Evolutionary conservation across 2,329 filamentous ascomycete genomes (phyloP).

Genomic region (Alternaria angustiovoidea): DNA sequence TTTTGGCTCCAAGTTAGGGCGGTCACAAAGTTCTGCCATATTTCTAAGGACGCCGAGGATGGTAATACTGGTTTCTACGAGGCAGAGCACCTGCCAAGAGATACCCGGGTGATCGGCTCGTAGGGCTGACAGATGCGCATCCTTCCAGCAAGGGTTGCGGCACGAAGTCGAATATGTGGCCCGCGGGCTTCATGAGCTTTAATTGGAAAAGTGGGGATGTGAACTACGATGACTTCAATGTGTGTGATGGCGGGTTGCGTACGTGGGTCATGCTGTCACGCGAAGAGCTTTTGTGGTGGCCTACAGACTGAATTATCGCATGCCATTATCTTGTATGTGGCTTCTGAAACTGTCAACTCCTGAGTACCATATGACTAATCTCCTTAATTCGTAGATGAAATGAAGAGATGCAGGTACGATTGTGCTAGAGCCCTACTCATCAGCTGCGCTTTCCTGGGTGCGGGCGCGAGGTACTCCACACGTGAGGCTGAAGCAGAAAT

Average conservation of each 20-base stretch:
- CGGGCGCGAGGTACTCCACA: background rate
- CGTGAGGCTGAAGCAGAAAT: constrained; percentile 2
- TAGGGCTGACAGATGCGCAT: constrained; percentile 7
- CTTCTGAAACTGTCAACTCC: too few relatives aligned
- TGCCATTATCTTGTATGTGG: background rate
- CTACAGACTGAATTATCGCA: background rate
- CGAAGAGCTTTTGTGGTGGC: background rate
- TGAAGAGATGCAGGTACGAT: background rate
- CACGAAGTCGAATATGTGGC: background rate
- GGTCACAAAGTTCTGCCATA: background rate
- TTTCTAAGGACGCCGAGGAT: background rate
- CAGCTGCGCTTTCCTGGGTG: background rate
- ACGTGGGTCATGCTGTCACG: background rate
- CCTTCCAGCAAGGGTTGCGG: background rate
- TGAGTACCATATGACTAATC: background rate
- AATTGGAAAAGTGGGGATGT: background rate
- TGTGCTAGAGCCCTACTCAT: background rate
- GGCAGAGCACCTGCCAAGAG: background rate
- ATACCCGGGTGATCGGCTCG: constrained; percentile 2
- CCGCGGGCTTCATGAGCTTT: background rate
- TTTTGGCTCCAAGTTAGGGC: background rate
- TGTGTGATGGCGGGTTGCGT: background rate
- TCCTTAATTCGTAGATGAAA: background rate
- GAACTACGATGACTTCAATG: background rate
- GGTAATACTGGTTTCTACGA: background rate